Conservation (phyloP, 257 asterid species). For the Solanum medicagineum region DNA sequence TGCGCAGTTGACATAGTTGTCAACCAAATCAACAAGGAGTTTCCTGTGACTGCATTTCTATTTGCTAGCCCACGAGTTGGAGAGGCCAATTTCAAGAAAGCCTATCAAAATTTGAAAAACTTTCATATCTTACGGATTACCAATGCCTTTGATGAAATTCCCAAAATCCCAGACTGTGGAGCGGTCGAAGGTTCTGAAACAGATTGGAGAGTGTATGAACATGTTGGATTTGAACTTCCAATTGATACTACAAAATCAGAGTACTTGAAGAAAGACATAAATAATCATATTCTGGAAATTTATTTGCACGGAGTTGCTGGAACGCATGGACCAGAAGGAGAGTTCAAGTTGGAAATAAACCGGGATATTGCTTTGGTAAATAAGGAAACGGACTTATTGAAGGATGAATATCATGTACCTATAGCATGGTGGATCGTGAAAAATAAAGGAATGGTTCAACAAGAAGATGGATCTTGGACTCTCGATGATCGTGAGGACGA, state of each 20-base stretch:
- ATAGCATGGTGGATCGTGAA: slow-evolving; percentile 26
- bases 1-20: slow-evolving; percentile 52
- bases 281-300: slow-evolving; percentile 39
- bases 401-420: slow-evolving; percentile 20
- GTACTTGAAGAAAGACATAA: slow-evolving; percentile 16
- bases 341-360: slow-evolving; percentile 4
- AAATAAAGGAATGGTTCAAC: slow-evolving; percentile 36
- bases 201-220: slow-evolving; percentile 19
- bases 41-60: slow-evolving; percentile 52
- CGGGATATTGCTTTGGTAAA: slow-evolving; percentile 31
- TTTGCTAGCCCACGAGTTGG: slow-evolving; percentile 70
- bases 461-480: slow-evolving; percentile 16
- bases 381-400: slow-evolving; percentile 15
- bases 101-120: slow-evolving; percentile 1
- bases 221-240: slow-evolving; percentile 46
- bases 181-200: neutral
- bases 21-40: slow-evolving; percentile 46
- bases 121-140: slow-evolving; percentile 30
- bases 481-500: slow-evolving; percentile 19
- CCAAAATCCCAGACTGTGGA: slow-evolving; percentile 29
- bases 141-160: slow-evolving; percentile 45
- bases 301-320: slow-evolving; percentile 40
- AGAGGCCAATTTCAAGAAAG: slow-evolving; percentile 19
- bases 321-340: slow-evolving; percentile 14
- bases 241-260: slow-evolving; percentile 47